Conservation (phyloP, 495 filamentous ascomycete species). For the Lophiostoma macrostomum region DNA sequence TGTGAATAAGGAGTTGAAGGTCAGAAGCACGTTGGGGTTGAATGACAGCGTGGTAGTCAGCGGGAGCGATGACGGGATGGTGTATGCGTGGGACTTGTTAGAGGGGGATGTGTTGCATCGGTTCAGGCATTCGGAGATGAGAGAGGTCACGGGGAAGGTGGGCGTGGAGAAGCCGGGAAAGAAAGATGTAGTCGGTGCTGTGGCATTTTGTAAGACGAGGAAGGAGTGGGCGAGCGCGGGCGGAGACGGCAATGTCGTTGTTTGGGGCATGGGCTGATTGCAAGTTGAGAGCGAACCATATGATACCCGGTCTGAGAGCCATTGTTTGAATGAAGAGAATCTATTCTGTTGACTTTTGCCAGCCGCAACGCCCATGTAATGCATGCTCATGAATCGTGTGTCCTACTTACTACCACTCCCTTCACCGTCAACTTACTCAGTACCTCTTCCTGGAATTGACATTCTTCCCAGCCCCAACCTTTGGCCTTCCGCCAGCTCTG, state of each 20-base stretch:
- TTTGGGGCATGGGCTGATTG: conserved; percentile 32
- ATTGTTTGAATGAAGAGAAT: too few relatives aligned
- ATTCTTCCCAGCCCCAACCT: conserved; percentile 80
- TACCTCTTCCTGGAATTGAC: conserved; percentile 72
- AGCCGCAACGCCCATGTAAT: conserved; percentile 8
- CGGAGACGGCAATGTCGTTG: conserved; percentile 47
- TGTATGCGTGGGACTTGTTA: conserved; percentile 90
- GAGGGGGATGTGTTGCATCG: conserved; percentile 60
- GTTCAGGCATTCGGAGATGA: conserved; percentile 35
- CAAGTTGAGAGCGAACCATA: neutral
- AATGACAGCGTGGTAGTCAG: conserved; percentile 75
- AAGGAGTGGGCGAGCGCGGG: conserved; percentile 65
- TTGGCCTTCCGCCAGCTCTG: conserved; percentile 60
- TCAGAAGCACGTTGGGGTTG: conserved; percentile 38
- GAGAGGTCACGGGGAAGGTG: conserved; percentile 10
- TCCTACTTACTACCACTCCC: neutral
- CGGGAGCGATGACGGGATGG: conserved; percentile 75
- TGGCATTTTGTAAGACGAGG: conserved; percentile 64
- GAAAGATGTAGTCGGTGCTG: conserved; percentile 52
- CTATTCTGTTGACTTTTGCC: too few relatives aligned
- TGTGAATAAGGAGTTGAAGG: conserved; percentile 37
- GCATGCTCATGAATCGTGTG: neutral
- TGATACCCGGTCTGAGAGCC: conserved; percentile 19
- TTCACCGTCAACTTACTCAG: neutral
- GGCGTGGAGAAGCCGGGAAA: conserved; percentile 47